A percentile compares a stretch with the other conserved stretches of the same genome.
Evolutionary conservation across 1,284 basidiomycete genomes (phyloP).

Genomic region (Golubevia pallescens): DNA sequence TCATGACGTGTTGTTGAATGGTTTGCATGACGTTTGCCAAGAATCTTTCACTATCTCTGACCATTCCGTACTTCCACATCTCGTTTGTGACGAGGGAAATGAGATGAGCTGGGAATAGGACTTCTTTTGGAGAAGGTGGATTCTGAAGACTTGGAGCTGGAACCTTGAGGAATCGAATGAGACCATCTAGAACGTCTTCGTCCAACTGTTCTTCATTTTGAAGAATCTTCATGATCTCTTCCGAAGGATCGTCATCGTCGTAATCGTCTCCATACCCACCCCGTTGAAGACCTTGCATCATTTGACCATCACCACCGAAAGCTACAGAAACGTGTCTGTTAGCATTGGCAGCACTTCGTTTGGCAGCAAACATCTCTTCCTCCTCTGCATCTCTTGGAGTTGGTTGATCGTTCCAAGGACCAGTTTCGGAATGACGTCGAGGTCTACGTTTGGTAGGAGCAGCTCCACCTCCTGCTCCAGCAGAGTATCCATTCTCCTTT

Average conservation of each 20-base stretch:
- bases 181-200: slow-evolving; percentile 59
- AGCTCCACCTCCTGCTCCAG: slow-evolving; percentile 5
- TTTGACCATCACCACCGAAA: slow-evolving; percentile 43
- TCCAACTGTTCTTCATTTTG: slow-evolving; percentile 63
- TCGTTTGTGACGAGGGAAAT: slow-evolving; percentile 62
- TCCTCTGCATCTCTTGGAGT: slow-evolving; percentile 34
- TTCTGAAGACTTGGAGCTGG: slow-evolving; percentile 57
- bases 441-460: slow-evolving; percentile 31
- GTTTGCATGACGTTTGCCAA: slow-evolving; percentile 64
- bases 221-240: slow-evolving; percentile 60
- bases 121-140: slow-evolving; percentile 62
- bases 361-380: slow-evolving; percentile 51
- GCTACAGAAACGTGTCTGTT: slow-evolving; percentile 58
- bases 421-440: slow-evolving; percentile 47
- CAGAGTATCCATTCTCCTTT: slow-evolving; percentile 36
- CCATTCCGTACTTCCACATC: slow-evolving; percentile 64
- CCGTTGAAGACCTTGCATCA: slow-evolving; percentile 1
- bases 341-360: slow-evolving; percentile 50
- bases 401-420: slow-evolving; percentile 40
- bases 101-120: slow-evolving; percentile 63
- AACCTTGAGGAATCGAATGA: slow-evolving; percentile 59
- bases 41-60: slow-evolving; percentile 61
- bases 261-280: slow-evolving; percentile 23
- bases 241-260: slow-evolving; percentile 51
- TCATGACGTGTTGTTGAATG: slow-evolving; percentile 64